These are phyloP conservation scores for Platanthera guangdongensis DNA, from an alignment of 106 monocot genomes.

Conservation along the genomic window DNA sequence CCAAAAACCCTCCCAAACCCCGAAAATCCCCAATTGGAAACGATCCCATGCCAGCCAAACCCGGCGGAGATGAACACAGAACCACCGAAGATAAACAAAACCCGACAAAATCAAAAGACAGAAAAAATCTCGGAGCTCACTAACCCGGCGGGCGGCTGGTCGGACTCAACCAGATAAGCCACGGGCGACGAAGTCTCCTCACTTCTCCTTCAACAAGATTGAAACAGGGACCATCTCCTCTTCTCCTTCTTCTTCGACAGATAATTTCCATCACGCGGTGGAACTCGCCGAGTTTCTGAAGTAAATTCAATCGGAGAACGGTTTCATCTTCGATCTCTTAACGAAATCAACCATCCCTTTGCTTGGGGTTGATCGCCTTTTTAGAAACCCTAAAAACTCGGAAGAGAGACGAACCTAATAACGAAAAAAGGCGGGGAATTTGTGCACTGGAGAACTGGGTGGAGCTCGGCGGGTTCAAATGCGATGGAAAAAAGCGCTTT, in stretches of 20 bases:
- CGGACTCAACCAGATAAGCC: slow-evolving; percentile 23
- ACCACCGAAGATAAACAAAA: not conserved
- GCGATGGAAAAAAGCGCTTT: not conserved
- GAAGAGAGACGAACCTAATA: not conserved
- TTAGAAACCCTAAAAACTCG: not conserved
- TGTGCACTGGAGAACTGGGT: not conserved
- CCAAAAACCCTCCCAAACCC: slow-evolving; percentile 8
- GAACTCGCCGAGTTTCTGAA: not conserved
- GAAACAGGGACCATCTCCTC: slow-evolving; percentile 1
- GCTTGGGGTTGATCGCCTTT: not conserved
- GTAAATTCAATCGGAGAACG: slow-evolving; percentile 1
- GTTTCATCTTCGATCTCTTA: slow-evolving; percentile 13
- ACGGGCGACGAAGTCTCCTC: slow-evolving; percentile 7
- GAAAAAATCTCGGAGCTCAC: not conserved
- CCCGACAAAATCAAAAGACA: not conserved
- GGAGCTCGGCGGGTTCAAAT: not conserved
- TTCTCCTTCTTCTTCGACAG: slow-evolving; percentile 4
- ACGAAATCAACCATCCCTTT: slow-evolving; percentile 20
- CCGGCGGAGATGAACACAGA: not conserved
- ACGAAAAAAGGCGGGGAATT: not conserved
- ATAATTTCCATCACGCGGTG: slow-evolving; percentile 4
- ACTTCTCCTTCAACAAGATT: slow-evolving; percentile 9
- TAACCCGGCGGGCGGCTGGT: slow-evolving; percentile 21
- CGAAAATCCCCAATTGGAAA: slow-evolving; percentile 17
- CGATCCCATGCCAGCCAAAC: slow-evolving; percentile 16